phyloP scores from a whole-genome alignment of 1,284 basidiomycete species.

The Ceratobasidium sp. region DNA sequence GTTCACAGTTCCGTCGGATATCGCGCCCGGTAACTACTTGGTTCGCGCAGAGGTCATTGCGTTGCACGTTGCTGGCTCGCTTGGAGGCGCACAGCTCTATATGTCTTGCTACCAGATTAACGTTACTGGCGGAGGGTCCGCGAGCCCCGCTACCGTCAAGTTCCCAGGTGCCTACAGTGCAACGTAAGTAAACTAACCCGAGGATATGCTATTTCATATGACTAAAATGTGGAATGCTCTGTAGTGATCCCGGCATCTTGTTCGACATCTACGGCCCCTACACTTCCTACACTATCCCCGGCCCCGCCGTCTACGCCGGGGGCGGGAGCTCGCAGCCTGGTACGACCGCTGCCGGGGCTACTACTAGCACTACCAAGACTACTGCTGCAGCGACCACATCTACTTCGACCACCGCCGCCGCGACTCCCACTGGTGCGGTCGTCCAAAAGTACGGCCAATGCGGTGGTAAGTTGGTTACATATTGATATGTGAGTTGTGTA shows the following conservation, averaged over 20 bases:
- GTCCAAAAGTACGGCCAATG: conserved; percentile 28
- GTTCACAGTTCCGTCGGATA: conserved; percentile 66
- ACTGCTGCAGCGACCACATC: not conserved
- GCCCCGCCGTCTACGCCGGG: conserved; percentile 20
- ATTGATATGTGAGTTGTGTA: not conserved
- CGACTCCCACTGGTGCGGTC: conserved; percentile 5
- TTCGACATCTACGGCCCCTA: conserved; percentile 57
- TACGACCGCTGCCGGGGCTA: not conserved
- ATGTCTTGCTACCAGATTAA: conserved; percentile 54
- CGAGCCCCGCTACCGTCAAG: conserved; percentile 63
- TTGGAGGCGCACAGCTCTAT: conserved; percentile 69
- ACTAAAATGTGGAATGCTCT: too few species aligned
- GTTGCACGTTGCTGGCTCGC: conserved; percentile 60
- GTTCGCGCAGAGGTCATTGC: conserved; percentile 67
- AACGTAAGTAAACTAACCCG: conserved; percentile 17
- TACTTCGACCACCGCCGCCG: conserved; percentile 16
- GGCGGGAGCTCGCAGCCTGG: too few species aligned
- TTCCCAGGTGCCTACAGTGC: conserved; percentile 61
- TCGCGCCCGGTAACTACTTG: conserved; percentile 66
- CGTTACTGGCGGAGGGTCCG: conserved; percentile 65
- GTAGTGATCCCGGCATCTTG: conserved; percentile 33
- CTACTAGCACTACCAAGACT: too few species aligned
- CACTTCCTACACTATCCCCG: conserved; percentile 26
- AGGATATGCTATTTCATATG: too few species aligned
- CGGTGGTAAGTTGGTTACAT: conserved; percentile 3